Evolutionary conservation across 306 rosid species (phyloP), one percentile per base, ranked within the genome.

Genomic region (Vigna hirtella): DNA sequence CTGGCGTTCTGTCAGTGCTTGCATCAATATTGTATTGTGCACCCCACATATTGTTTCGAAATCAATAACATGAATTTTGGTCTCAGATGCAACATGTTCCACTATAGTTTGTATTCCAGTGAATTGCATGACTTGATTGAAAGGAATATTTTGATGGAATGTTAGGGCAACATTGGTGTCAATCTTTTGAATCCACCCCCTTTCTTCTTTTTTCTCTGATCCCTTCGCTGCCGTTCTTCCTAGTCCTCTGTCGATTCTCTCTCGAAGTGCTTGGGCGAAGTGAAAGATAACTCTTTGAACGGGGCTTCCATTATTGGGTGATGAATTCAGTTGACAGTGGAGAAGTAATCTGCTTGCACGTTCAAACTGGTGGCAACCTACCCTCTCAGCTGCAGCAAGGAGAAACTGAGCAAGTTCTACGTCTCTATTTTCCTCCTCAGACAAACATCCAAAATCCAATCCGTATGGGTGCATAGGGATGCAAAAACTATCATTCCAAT

Each of bases 341-440:
- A 49, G 74, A 62, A 94, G 96, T 56, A 94, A 66, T 51, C 76
- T 78, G 30, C 79, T 84, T 0, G 97, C 98, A 5, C 89, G 86
- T 15, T 88, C 94, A 17, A 55, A 89, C 81, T 94, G 91, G 32
- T 85, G 85, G 77, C 73, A 83, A 18, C 89, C 79, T 18, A 91
- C 91, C 49, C 77, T 92, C 81, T 94, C 94, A 13, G 94, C 96
- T 24, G 91, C 91, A 56, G 91, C 86, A 49, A 90, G 83, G 26
- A 94, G 90, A 34, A 84, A 42, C 74, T 94, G 94, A 20, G 84
- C 91, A 57, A 94, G 98, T 63, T 88, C 96, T 28, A 89, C 81
- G 5, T 92, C 98, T 82, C 79, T 72, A 17, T 64, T 82, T 70
- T 92, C 92, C 43, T 88, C 89, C 34, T 86, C 86, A 0, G 91